Conservation (phyloP, 257 asterid genomes). For the Solanum appendiculatum region DNA sequence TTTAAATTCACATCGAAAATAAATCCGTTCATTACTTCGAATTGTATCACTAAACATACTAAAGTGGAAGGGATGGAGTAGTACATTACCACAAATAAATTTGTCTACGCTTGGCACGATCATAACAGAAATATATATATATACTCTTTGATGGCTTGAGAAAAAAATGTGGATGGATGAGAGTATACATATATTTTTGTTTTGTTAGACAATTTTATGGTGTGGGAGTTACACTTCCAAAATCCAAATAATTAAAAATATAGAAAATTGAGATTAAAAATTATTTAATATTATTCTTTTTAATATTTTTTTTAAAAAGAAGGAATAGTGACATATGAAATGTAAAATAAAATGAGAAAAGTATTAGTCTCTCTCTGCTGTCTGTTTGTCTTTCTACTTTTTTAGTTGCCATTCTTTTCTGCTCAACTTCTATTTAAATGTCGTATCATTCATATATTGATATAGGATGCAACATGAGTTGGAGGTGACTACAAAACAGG, state of each 20-base stretch:
- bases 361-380: neutral
- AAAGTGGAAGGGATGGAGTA: neutral
- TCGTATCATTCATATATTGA: neutral
- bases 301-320: no score
- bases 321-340: neutral
- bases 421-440: neutral
- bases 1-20: no score
- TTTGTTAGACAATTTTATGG: neutral
- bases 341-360: neutral
- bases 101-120: neutral
- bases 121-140: no score
- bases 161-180: neutral
- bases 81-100: neutral
- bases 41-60: neutral
- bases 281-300: neutral
- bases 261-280: neutral
- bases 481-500: conserved; percentile 78
- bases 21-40: neutral
- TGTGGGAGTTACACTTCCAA: neutral
- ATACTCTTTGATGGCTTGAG: neutral
- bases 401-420: neutral
- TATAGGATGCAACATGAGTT: conserved; percentile 81
- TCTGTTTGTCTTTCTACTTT: neutral
- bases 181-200: neutral
- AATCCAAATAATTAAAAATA: neutral